Evolutionary conservation across 352 stramenopile genomes (phyloP).

Genomic region (Phytophthora podocarpi): DNA sequence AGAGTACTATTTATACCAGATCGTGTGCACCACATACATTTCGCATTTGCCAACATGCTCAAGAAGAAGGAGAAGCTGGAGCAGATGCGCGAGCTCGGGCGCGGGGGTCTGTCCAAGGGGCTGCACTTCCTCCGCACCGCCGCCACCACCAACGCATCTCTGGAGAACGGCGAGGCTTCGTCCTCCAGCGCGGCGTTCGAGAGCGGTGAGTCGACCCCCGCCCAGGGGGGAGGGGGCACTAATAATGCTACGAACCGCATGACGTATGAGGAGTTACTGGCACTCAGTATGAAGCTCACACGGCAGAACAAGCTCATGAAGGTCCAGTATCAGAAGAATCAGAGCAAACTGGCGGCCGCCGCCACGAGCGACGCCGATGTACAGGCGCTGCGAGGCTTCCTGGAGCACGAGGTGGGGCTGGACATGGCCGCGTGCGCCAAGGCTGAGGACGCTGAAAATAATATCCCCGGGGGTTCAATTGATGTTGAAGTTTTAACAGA

Average conservation of each 20-base stretch:
- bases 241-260: constrained; percentile 35
- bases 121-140: constrained; percentile 77
- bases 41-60: too few relatives aligned
- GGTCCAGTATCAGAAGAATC: constrained; percentile 80
- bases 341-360: constrained; percentile 49
- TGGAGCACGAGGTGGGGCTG: constrained; percentile 69
- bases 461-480: constrained; percentile 33
- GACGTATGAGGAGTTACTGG: constrained; percentile 83
- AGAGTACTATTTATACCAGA: not conserved
- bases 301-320: constrained; percentile 91
- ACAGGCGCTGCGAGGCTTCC: constrained; percentile 53
- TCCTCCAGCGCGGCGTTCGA: not conserved
- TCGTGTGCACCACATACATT: too few relatives aligned
- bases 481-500: constrained; percentile 51
- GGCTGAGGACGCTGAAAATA: constrained; percentile 4
- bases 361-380: constrained; percentile 52
- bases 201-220: not conserved
- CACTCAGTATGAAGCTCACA: constrained; percentile 89
- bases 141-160: constrained; percentile 10
- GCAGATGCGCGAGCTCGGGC: constrained; percentile 88
- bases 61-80: constrained; percentile 90
- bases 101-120: constrained; percentile 72
- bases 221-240: constrained; percentile 2
- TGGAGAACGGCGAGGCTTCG: constrained; percentile 23
- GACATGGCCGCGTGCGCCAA: constrained; percentile 63